These are phyloP conservation scores for Lactarius hatsudake DNA, from an alignment of 768 basidiomycete genomes.

Conservation along the genomic window DNA sequence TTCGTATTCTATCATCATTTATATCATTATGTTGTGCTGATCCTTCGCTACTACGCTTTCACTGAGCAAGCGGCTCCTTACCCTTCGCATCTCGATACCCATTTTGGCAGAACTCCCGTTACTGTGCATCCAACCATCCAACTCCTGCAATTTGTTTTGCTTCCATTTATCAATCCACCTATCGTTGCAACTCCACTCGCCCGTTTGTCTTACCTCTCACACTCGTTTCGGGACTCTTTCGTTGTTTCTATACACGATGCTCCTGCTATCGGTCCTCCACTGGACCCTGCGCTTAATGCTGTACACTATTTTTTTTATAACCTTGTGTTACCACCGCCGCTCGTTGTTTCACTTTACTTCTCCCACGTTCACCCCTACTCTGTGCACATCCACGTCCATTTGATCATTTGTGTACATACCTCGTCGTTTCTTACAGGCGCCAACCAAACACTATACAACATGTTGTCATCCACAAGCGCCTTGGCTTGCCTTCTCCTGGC, in stretches of 20 bases:
- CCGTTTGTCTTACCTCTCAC: background rate
- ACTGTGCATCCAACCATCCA: background rate
- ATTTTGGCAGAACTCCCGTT: background rate
- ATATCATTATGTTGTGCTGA: conserved; percentile 11
- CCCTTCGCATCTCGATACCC: conserved; percentile 1
- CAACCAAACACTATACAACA: background rate
- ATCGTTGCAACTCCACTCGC: background rate
- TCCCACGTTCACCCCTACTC: background rate
- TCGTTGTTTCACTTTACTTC: background rate
- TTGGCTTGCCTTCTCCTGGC: background rate
- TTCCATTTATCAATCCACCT: conserved; percentile 16
- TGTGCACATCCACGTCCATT: background rate
- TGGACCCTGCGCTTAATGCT: conserved; percentile 4
- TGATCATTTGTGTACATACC: background rate
- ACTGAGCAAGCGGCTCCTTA: background rate
- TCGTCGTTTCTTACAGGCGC: background rate
- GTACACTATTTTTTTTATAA: background rate
- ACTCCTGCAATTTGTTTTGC: background rate
- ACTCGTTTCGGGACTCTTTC: background rate
- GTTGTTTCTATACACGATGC: background rate
- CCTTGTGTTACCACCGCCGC: background rate
- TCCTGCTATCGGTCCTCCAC: background rate
- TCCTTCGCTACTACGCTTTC: background rate
- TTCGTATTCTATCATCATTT: conserved; percentile 2
- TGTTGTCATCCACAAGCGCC: background rate